Conservation (phyloP, 2,329 filamentous ascomycete genomes). For the Diaporthe citriasiana region DNA sequence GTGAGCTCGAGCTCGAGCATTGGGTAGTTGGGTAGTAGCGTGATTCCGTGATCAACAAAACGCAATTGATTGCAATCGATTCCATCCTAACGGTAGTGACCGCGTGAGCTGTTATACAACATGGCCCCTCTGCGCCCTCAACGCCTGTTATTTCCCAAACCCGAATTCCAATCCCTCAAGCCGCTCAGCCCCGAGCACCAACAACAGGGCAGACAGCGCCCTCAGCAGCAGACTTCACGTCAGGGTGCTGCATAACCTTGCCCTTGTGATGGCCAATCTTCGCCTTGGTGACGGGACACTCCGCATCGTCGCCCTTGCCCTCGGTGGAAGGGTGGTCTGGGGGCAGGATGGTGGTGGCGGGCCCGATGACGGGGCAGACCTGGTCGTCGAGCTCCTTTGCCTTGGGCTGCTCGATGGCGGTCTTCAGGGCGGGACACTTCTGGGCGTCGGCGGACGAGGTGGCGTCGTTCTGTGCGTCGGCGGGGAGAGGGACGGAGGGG, state of each 20-base stretch:
- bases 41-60: neutral
- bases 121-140: neutral
- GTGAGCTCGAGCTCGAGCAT: neutral
- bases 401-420: slow-evolving; percentile 54
- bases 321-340: slow-evolving; percentile 55
- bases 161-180: neutral
- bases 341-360: slow-evolving; percentile 58
- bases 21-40: neutral
- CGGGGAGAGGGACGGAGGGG: slow-evolving; percentile 52
- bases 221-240: slow-evolving; percentile 47
- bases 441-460: slow-evolving; percentile 52
- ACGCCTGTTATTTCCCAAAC: neutral
- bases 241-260: slow-evolving; percentile 55
- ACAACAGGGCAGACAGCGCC: slow-evolving; percentile 58
- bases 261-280: slow-evolving; percentile 59
- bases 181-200: slow-evolving; percentile 47
- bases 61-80: neutral
- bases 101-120: slow-evolving; percentile 16
- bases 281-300: slow-evolving; percentile 59
- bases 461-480: slow-evolving; percentile 42
- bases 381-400: slow-evolving; percentile 58
- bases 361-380: slow-evolving; percentile 59
- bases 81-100: slow-evolving; percentile 15
- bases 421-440: slow-evolving; percentile 55
- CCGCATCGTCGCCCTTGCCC: slow-evolving; percentile 51